These are phyloP conservation scores for Aspergillus fischeri DNA, from an alignment of 2,329 filamentous ascomycete genomes.

Conservation along the genomic window DNA sequence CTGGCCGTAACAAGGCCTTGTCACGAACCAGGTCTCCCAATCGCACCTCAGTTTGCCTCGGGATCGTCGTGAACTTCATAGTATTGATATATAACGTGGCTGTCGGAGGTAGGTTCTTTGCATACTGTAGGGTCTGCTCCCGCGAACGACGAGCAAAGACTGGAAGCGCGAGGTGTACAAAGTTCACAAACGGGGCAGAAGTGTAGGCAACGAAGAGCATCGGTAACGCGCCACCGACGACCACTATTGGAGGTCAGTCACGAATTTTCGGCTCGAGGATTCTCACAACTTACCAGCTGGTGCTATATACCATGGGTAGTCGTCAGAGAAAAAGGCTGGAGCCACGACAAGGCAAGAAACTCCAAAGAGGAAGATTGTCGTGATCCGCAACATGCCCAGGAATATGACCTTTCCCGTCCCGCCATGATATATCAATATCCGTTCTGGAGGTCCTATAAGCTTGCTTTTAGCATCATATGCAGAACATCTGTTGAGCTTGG, in stretches of 20 bases:
- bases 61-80: constrained; percentile 43
- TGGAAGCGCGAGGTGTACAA: constrained; percentile 67
- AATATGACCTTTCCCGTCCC: constrained; percentile 64
- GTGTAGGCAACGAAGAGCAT: constrained; percentile 61
- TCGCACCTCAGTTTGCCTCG: constrained; percentile 39
- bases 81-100: constrained; percentile 44
- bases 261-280: background rate
- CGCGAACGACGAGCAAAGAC: constrained; percentile 59
- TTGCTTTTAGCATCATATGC: constrained; percentile 8
- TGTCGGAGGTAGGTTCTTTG: constrained; percentile 41
- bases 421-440: constrained; percentile 69
- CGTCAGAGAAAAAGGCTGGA: constrained; percentile 52
- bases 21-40: constrained; percentile 39
- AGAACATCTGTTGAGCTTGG: background rate
- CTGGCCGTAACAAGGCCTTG: constrained; percentile 34
- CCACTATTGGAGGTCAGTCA: constrained; percentile 41
- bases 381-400: constrained; percentile 66
- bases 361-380: constrained; percentile 64
- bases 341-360: constrained; percentile 63
- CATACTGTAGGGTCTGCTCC: constrained; percentile 41
- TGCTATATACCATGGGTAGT: constrained; percentile 40
- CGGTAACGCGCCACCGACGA: constrained; percentile 60
- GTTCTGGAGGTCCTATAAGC: constrained; percentile 33
- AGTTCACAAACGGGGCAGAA: constrained; percentile 67
- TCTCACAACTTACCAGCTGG: constrained; percentile 35